These are phyloP conservation scores for Lactarius hengduanensis DNA, from an alignment of 768 basidiomycete species.

Conservation along the genomic window DNA sequence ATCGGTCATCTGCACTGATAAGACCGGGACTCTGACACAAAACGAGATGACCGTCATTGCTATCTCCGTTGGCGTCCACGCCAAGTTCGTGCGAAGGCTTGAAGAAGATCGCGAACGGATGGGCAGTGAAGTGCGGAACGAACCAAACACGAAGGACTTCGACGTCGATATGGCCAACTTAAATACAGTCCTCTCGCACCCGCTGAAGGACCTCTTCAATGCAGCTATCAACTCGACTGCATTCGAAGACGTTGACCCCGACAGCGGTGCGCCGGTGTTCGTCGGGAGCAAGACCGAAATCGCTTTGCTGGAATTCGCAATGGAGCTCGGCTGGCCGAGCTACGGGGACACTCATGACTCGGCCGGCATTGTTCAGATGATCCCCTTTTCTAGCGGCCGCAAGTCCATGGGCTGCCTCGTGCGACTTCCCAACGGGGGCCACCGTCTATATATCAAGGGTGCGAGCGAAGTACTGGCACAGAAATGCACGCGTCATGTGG, in stretches of 20 bases:
- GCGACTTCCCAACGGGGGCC: slow-evolving; percentile 48
- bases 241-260: slow-evolving; percentile 76
- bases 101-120: slow-evolving; percentile 67
- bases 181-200: slow-evolving; percentile 54
- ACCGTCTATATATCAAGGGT: slow-evolving; percentile 84
- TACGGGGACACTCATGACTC: slow-evolving; percentile 65
- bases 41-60: slow-evolving; percentile 97
- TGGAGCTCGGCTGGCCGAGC: slow-evolving; percentile 72
- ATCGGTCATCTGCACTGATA: slow-evolving; percentile 93
- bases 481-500: slow-evolving; percentile 69
- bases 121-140: slow-evolving; percentile 60
- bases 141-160: slow-evolving; percentile 62
- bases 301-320: slow-evolving; percentile 84
- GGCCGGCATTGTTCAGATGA: slow-evolving; percentile 50
- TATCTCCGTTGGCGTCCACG: slow-evolving; percentile 90
- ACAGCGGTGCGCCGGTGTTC: slow-evolving; percentile 59
- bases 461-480: slow-evolving; percentile 91
- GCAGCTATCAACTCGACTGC: slow-evolving; percentile 91
- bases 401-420: slow-evolving; percentile 42
- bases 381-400: slow-evolving; percentile 77
- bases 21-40: slow-evolving; percentile 94
- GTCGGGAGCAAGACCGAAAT: slow-evolving; percentile 96
- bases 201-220: slow-evolving; percentile 69
- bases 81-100: slow-evolving; percentile 85
- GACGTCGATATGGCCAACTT: slow-evolving; percentile 79